A percentile compares a stretch with the other conserved stretches of the same genome.
These are phyloP conservation scores for Heterobasidion occidentale DNA, from an alignment of 1,284 basidiomycete genomes.

Conservation along the genomic window DNA sequence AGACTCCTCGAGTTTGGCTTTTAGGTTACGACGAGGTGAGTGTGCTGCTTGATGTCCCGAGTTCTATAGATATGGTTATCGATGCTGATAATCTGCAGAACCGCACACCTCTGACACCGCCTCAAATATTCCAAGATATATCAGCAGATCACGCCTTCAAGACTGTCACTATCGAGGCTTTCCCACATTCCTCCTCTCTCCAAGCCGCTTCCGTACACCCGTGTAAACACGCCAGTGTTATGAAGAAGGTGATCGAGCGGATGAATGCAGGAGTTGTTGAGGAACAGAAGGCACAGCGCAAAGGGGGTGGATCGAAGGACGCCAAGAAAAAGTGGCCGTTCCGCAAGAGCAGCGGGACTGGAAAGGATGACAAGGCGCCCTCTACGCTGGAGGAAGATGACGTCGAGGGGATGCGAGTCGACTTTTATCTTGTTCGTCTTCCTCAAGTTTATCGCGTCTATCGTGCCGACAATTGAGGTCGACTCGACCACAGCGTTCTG, in stretches of 20 bases:
- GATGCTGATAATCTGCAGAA: conserved; percentile 41
- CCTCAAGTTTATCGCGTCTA: conserved; percentile 94
- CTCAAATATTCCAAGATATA: conserved; percentile 96
- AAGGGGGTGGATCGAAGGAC: conserved; percentile 33
- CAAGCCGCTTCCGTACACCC: conserved; percentile 93
- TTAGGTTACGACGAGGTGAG: conserved; percentile 89
- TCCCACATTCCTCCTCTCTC: conserved; percentile 84
- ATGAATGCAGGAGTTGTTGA: conserved; percentile 89
- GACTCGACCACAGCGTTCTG: conserved; percentile 84
- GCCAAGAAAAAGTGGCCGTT: conserved; percentile 84
- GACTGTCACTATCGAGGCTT: conserved; percentile 97
- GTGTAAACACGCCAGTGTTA: conserved; percentile 97
- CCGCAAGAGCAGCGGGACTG: conserved; percentile 56
- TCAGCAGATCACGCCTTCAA: conserved; percentile 97
- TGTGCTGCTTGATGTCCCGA: neutral
- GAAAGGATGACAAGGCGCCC: conserved; percentile 45
- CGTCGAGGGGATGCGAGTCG: conserved; percentile 84
- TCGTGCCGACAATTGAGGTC: conserved; percentile 93
- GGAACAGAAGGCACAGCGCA: conserved; percentile 60
- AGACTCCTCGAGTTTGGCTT: conserved; percentile 92
- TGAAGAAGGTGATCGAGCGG: conserved; percentile 99
- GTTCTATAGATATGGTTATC: neutral
- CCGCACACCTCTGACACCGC: conserved; percentile 76
- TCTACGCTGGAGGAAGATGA: conserved; percentile 53
- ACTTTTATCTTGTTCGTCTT: conserved; percentile 96